Evolutionary conservation across 129 eudicot genomes (phyloP), one percentile per base, ranked within the genome.

Genomic region (Escallonia rubra): DNA sequence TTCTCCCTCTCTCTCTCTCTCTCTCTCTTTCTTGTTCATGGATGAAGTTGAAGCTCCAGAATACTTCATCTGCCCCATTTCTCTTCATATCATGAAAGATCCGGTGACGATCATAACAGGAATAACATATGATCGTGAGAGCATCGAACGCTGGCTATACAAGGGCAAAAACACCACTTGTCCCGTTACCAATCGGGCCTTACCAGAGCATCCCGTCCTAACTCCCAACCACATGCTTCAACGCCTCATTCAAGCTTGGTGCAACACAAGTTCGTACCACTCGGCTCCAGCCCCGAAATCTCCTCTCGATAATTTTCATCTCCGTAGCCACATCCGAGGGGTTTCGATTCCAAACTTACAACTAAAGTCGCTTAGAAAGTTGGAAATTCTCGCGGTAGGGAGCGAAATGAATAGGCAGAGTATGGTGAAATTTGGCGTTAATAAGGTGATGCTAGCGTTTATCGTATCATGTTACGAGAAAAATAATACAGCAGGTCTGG

Each of bases 71-170:
- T 90, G 97, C 64, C 96, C 97, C 8, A 90, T 90, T 48, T 90
- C 97, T 43, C 92, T 90, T n/a, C 92, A 90, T 64, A 85, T 82
- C 72, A 90, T 90, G 97, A 79, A 82, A 80, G 96, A 90, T 65
- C 97, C 97, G 5, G 97, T 90, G 3, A 90, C 85, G 0, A 64
- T 80, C 46, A 34, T 68, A 5, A 77, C 96, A 56, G 97, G 97
- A 10, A 87, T 87, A 64, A 87, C 97, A 62, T 90, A 90, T 78
- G 92, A 87, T 65, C 74, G 97, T 2, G 81, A 68, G 2, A 78
- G 84, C 84, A 87, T 90, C 66, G 90, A 87, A 58, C 79, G 70
- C 3, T 90, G 97, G 96, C 82, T 85, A 6, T 64, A 51, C 71
- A 78, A 56, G 43, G 64, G 62, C 34, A 64, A 45, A 11, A 69